phyloP scores from a whole-genome alignment of 345 rosid species.

The Euphorbia peplus region DNA sequence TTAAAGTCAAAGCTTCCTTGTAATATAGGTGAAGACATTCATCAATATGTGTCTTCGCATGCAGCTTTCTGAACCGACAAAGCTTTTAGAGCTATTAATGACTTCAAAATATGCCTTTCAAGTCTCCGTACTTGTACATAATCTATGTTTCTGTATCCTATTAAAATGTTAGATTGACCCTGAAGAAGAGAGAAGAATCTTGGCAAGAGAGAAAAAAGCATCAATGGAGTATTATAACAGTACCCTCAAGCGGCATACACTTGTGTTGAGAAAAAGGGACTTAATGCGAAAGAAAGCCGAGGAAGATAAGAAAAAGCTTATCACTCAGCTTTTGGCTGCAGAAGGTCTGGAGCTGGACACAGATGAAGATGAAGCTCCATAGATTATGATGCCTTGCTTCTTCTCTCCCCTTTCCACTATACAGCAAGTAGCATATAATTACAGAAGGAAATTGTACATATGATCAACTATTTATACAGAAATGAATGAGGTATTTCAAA shows the following conservation, averaged over 20 bases:
- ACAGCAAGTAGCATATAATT: too few species aligned
- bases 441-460: slow-evolving; percentile 17
- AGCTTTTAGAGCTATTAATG: background rate
- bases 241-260: slow-evolving; percentile 75
- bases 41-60: background rate
- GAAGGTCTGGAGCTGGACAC: slow-evolving; percentile 94
- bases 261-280: slow-evolving; percentile 84
- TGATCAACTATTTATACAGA: background rate
- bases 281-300: slow-evolving; percentile 82
- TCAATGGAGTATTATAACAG: slow-evolving; percentile 55
- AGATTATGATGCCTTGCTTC: slow-evolving; percentile 6
- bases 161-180: slow-evolving; percentile 61
- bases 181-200: slow-evolving; percentile 76
- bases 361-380: slow-evolving; percentile 46
- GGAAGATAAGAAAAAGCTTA: slow-evolving; percentile 58
- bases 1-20: too few species aligned
- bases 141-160: slow-evolving; percentile 9
- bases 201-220: slow-evolving; percentile 82
- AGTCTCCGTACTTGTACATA: background rate
- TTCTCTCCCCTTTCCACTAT: background rate
- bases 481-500: slow-evolving; percentile 7
- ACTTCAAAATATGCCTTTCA: too few species aligned
- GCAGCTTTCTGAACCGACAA: too few species aligned
- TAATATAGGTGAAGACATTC: too few species aligned
- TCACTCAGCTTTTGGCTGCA: slow-evolving; percentile 72